phyloP scores from a whole-genome alignment of 1,284 basidiomycete genomes.

The Moesziomyces globuligerus region DNA sequence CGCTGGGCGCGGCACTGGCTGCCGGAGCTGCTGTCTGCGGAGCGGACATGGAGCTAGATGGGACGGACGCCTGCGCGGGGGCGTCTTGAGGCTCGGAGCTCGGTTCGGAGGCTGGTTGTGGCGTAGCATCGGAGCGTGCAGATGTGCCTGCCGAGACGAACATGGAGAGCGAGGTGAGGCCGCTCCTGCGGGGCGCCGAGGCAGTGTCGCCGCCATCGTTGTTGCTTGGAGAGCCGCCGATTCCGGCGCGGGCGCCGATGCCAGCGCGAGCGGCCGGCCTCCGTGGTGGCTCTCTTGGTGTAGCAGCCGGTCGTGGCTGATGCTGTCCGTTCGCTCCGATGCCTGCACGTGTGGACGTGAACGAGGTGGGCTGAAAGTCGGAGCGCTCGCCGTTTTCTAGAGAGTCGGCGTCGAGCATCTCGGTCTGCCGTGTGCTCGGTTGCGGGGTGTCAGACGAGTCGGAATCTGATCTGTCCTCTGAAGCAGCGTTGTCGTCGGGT shows the following conservation, averaged over 20 bases:
- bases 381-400: conserved; percentile 1
- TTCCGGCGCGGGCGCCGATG: conserved; percentile 33
- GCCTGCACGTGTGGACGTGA: conserved; percentile 18
- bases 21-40: background rate
- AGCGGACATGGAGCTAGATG: background rate
- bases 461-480: background rate
- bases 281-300: background rate
- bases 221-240: conserved; percentile 13
- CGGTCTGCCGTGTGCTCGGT: too few species aligned
- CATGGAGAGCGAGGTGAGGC: conserved; percentile 50
- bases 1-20: background rate
- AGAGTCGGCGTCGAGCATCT: background rate
- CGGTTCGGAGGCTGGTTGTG: conserved; percentile 8
- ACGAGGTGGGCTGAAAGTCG: conserved; percentile 35
- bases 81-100: background rate
- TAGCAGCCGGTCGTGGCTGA: conserved; percentile 8
- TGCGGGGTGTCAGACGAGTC: too few species aligned
- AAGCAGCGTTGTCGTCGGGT: background rate
- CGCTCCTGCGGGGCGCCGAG: conserved; percentile 17
- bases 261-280: conserved; percentile 15
- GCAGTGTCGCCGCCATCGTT: conserved; percentile 14
- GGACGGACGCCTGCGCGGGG: background rate
- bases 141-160: conserved; percentile 33
- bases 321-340: conserved; percentile 2
- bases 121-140: conserved; percentile 14